phyloP scores from a whole-genome alignment of 257 asterid genomes.

The Solanum sitiens region DNA sequence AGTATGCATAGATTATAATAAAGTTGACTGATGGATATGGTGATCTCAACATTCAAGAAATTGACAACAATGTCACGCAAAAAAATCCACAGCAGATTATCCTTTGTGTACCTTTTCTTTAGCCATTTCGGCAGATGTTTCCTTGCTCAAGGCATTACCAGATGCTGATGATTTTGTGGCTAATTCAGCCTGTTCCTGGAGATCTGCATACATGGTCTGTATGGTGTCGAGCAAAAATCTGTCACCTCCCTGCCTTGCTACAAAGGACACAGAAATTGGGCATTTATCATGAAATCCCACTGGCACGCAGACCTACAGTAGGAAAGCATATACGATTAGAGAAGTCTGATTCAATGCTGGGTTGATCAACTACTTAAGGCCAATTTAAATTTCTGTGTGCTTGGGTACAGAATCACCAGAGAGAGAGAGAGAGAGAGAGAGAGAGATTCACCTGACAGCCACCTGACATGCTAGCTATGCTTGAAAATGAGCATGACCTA shows the following conservation, averaged over 20 bases:
- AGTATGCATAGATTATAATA: background rate
- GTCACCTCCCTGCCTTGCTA: conserved; percentile 93
- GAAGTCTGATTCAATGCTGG: background rate
- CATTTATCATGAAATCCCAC: conserved; percentile 70
- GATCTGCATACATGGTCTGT: conserved; percentile 47
- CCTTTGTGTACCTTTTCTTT: conserved; percentile 64
- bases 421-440: background rate
- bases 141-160: conserved; percentile 36
- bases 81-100: background rate
- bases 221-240: conserved; percentile 72
- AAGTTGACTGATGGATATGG: background rate
- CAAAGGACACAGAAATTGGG: conserved; percentile 74
- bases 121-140: conserved; percentile 83
- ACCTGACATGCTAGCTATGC: conserved; percentile 95
- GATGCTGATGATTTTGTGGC: conserved; percentile 40
- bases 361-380: background rate
- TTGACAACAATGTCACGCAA: background rate
- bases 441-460: conserved; percentile 80
- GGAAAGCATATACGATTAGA: background rate
- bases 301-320: conserved; percentile 65
- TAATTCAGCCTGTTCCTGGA: conserved; percentile 53
- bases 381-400: background rate
- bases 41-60: background rate
- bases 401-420: background rate
- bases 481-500: conserved; percentile 44